Percentiles rank a stretch among this genome's conserved stretches.
Conservation (phyloP, 139 green algal species). For the Desmodesmus armatus region DNA sequence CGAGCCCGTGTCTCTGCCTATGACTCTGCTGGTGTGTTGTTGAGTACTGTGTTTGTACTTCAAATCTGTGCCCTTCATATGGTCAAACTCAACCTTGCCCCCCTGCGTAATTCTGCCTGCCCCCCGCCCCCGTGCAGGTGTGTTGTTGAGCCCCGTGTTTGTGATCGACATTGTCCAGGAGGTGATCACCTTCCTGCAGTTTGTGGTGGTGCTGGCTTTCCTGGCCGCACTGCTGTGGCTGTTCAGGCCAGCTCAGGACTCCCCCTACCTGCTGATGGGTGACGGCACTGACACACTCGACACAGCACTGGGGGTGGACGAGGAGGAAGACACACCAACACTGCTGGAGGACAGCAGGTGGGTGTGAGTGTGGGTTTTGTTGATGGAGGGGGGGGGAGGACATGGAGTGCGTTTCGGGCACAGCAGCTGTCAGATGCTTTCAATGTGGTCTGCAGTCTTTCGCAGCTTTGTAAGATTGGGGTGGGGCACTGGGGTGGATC, state of each 20-base stretch:
- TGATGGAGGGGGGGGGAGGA: not conserved
- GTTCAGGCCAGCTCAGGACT: constrained; percentile 51
- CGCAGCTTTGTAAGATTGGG: constrained; percentile 10
- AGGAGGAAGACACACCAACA: constrained; percentile 26
- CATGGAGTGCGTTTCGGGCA: not conserved
- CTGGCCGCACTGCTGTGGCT: constrained; percentile 47
- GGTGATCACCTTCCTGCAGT: constrained; percentile 49
- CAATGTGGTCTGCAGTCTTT: too few species aligned
- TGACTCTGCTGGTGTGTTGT: too few species aligned
- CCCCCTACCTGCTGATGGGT: constrained; percentile 45
- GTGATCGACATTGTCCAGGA: constrained; percentile 52
- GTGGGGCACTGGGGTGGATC: not conserved
- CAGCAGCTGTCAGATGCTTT: too few species aligned
- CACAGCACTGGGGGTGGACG: constrained; percentile 17
- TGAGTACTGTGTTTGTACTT: too few species aligned
- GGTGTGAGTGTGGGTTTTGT: too few species aligned
- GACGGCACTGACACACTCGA: constrained; percentile 13
- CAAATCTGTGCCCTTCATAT: too few species aligned
- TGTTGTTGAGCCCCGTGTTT: constrained; percentile 48
- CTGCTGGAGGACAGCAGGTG: too few species aligned
- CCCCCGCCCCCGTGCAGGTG: constrained; percentile 21
- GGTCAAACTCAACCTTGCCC: not conserved
- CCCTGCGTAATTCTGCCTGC: not conserved
- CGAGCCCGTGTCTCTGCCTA: too few species aligned
- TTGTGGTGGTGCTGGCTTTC: constrained; percentile 50